Evolutionary conservation across 768 basidiomycete genomes (phyloP).

Genomic region (Auricularia auricula-judae): DNA sequence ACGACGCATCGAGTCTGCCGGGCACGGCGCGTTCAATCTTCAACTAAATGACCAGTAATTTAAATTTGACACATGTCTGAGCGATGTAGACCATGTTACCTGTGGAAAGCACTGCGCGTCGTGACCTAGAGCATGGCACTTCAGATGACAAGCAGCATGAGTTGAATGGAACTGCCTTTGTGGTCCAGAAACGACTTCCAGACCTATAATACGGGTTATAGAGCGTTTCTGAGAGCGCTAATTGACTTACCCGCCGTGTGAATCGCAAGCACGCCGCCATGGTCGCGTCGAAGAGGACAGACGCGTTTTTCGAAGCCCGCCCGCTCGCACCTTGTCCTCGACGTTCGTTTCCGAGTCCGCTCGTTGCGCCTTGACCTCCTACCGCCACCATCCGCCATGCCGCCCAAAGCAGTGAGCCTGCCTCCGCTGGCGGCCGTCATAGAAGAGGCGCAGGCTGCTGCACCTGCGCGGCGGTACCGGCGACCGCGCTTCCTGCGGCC

Average conservation of each 20-base stretch:
- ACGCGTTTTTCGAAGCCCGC: background rate
- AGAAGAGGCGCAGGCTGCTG: background rate
- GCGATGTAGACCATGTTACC: slow-evolving; percentile 24
- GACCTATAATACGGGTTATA: slow-evolving; percentile 34
- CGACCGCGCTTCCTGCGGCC: background rate
- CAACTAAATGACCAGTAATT: slow-evolving; percentile 31
- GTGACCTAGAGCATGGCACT: slow-evolving; percentile 40
- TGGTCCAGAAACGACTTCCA: slow-evolving; percentile 75
- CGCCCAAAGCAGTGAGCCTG: background rate
- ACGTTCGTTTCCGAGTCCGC: background rate
- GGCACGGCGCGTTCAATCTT: slow-evolving; percentile 56
- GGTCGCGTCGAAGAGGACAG: background rate
- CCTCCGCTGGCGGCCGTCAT: background rate
- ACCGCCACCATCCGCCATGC: background rate
- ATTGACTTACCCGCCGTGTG: slow-evolving; percentile 39
- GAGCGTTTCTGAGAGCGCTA: slow-evolving; percentile 4
- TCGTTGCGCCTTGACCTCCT: background rate
- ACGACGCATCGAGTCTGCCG: slow-evolving; percentile 54
- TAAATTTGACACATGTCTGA: slow-evolving; percentile 1
- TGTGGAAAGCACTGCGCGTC: slow-evolving; percentile 73
- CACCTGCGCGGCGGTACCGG: background rate
- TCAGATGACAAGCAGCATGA: background rate
- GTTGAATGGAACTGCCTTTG: slow-evolving; percentile 34
- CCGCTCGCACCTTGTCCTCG: too few relatives aligned
- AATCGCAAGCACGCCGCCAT: slow-evolving; percentile 68